phyloP scores from a whole-genome alignment of 2,329 filamentous ascomycete species.

The Hypomyces perniciosus region DNA sequence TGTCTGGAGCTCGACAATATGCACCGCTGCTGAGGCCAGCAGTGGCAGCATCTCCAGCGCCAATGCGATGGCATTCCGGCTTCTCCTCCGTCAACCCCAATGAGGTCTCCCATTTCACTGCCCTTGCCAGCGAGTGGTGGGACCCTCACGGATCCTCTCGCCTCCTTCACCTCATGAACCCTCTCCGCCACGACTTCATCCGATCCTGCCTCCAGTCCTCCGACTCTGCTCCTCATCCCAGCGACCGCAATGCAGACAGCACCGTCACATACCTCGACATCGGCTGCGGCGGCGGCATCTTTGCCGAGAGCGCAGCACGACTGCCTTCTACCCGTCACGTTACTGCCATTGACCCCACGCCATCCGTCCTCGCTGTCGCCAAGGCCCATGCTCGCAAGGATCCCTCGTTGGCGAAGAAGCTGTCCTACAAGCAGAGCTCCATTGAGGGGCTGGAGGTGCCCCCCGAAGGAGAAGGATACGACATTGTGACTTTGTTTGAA shows the following conservation, averaged over 20 bases:
- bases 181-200: conserved; percentile 90
- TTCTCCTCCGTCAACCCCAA: conserved; percentile 74
- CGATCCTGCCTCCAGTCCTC: conserved; percentile 57
- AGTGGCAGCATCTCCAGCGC: neutral
- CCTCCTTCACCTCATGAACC: conserved; percentile 96
- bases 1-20: too few species aligned
- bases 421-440: conserved; percentile 69
- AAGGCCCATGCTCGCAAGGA: conserved; percentile 68
- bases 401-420: conserved; percentile 56
- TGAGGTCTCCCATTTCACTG: conserved; percentile 91
- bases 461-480: conserved; percentile 45
- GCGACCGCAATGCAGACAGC: conserved; percentile 22
- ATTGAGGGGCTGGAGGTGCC: conserved; percentile 62
- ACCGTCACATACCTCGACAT: conserved; percentile 74
- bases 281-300: conserved; percentile 94
- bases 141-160: conserved; percentile 88
- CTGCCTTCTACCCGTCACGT: conserved; percentile 57
- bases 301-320: conserved; percentile 79
- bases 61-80: conserved; percentile 19
- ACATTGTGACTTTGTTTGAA: conserved; percentile 85
- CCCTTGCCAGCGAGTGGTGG: conserved; percentile 94
- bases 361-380: conserved; percentile 69
- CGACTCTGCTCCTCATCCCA: conserved; percentile 27
- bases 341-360: conserved; percentile 72
- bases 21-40: neutral